Evolutionary conservation across 805 yeast species (phyloP), one percentile per base, ranked within the genome.

Genomic region (Starmerella gropengiesseri): DNA sequence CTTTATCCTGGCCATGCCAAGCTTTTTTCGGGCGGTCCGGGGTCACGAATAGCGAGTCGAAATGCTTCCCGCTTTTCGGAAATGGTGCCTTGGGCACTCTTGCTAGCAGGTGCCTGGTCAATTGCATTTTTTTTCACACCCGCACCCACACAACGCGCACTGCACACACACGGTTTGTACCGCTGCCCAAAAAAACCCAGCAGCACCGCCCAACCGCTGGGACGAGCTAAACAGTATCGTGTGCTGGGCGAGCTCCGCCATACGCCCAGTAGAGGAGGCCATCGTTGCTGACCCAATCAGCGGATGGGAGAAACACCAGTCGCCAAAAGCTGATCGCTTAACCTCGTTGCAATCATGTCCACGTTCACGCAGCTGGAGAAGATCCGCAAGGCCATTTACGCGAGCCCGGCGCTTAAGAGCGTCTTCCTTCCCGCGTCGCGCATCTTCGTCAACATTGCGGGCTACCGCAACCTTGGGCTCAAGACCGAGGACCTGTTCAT

Each of bases 391-490:
- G 79, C 68, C 70, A 78, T 89, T 59, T 73, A 81, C 61, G 78
- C 78, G 55, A 74, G 85, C 53, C 94, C 97, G 42, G 60, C 75
- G 38, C 74, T 91, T 59, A 74, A 81, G 53, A 77, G 78, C 61
- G 63, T 87, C 53, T 70, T 82, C 51, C 73, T 79, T 25, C 97
- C 98, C 52, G 71, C 79, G 30, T 81, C 96, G 36, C 74, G 78
- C 59, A 68, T 75, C 55, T 87, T 80, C 67, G 68, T 74, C 54
- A 69, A 77, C 53, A 71, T 73, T 52, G 72, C 94, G 44, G 97
- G 97, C 47, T 91, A 91, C 82, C 82, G 97, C 73, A 76, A 86
- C 65, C 66, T 91, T 69, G 98, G 98, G 43, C 74, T 91, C 58
- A 84, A 60, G 61, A 77, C 81, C 60, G 91, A 89, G 62, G 98